phyloP scores from a whole-genome alignment of 1,284 basidiomycete species.

The Meripilus lineatus region DNA sequence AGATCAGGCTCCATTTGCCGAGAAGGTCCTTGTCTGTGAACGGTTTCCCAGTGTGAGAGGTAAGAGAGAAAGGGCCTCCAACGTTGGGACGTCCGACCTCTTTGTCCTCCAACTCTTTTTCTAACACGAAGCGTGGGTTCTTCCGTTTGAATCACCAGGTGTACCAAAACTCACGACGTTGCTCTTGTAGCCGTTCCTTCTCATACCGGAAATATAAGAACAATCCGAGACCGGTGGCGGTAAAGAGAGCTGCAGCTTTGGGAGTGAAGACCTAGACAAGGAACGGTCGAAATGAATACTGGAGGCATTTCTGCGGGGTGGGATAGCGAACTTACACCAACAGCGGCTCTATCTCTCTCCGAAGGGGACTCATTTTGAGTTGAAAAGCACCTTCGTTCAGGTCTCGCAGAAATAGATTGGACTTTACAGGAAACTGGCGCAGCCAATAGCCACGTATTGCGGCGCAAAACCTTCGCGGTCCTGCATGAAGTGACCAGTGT shows the following conservation, averaged over 20 bases:
- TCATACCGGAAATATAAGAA: slow-evolving; percentile 89
- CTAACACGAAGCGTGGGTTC: too few species aligned
- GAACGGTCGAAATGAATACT: not conserved
- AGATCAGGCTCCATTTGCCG: slow-evolving; percentile 87
- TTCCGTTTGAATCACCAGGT: not conserved
- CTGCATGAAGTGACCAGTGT: too few species aligned
- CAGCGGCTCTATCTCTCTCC: slow-evolving; percentile 36
- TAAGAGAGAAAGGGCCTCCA: slow-evolving; percentile 85
- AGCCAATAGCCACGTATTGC: too few species aligned
- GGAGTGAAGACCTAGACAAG: slow-evolving; percentile 86
- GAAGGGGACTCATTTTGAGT: too few species aligned
- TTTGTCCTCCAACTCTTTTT: slow-evolving; percentile 58
- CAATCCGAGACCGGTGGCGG: slow-evolving; percentile 77
- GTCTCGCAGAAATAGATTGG: not conserved
- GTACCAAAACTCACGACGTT: slow-evolving; percentile 25
- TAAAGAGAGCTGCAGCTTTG: slow-evolving; percentile 76
- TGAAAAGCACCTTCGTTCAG: not conserved
- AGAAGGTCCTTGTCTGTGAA: slow-evolving; percentile 85
- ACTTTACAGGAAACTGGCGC: not conserved
- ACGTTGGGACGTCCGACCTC: slow-evolving; percentile 71
- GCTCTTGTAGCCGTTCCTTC: slow-evolving; percentile 75
- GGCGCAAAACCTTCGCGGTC: too few species aligned
- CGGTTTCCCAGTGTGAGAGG: slow-evolving; percentile 58
- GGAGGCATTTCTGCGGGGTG: not conserved
- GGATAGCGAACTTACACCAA: slow-evolving; percentile 33